A percentile compares a stretch with the other conserved stretches of the same genome.
Evolutionary conservation across 805 yeast species (phyloP).

Genomic region (Ogataea chonburiensis): DNA sequence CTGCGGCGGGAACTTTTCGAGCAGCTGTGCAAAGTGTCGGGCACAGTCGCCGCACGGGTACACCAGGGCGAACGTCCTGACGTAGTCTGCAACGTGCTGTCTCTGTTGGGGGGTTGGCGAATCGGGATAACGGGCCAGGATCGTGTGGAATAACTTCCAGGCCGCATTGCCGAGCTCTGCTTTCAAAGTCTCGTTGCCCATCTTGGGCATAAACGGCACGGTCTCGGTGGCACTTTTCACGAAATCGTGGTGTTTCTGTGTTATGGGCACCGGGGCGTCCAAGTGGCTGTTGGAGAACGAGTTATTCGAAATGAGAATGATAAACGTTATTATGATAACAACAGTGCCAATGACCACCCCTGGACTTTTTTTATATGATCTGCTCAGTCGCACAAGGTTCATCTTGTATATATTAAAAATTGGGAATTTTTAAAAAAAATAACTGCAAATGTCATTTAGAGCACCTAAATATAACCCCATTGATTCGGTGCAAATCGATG

Average conservation of each 20-base stretch:
- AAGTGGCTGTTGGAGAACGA: conserved; percentile 20
- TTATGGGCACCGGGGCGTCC: conserved; percentile 24
- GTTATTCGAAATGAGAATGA: conserved; percentile 21
- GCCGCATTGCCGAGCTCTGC: conserved; percentile 89
- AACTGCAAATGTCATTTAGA: conserved; percentile 5
- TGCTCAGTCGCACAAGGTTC: conserved; percentile 9
- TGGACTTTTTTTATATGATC: conserved; percentile 17
- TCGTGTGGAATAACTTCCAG: conserved; percentile 91
- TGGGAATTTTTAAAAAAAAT: conserved; percentile 1
- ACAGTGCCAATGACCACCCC: conserved; percentile 21
- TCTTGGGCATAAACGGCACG: conserved; percentile 78
- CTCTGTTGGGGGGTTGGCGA: conserved; percentile 65
- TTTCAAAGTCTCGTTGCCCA: conserved; percentile 68
- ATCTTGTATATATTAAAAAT: conserved; percentile 1
- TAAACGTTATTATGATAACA: conserved; percentile 19
- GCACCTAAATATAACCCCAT: conserved; percentile 38
- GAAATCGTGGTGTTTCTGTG: conserved; percentile 2
- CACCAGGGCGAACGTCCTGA: conserved; percentile 79
- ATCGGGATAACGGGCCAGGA: conserved; percentile 89
- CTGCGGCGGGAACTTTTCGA: conserved; percentile 82
- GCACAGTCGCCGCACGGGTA: conserved; percentile 99
- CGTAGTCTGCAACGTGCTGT: conserved; percentile 58
- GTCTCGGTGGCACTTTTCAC: conserved; percentile 3
- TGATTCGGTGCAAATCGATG: conserved; percentile 51
- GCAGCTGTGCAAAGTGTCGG: conserved; percentile 72